Percentiles rank a stretch among this genome's conserved stretches.
These are phyloP conservation scores for Trichophyton mentagrophytes DNA, from an alignment of 2,329 filamentous ascomycete species.

Conservation along the genomic window DNA sequence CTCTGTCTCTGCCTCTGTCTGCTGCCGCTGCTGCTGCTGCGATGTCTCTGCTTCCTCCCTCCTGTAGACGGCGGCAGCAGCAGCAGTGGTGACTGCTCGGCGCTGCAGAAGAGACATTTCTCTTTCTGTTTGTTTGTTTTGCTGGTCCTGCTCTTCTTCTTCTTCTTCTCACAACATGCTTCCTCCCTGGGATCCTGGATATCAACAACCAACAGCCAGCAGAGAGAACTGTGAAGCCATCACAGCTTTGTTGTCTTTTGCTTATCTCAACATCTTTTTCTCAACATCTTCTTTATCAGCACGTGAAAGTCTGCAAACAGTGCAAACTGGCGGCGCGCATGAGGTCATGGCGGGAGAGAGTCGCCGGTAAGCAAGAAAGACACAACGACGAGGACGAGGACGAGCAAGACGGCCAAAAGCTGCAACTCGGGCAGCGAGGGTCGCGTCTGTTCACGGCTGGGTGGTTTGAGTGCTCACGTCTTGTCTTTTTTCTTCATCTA, in stretches of 20 bases:
- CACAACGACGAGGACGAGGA: not conserved
- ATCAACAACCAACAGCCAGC: too few species aligned
- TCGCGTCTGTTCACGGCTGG: not conserved
- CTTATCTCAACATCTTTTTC: not conserved
- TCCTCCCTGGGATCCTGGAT: too few species aligned
- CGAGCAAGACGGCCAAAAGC: not conserved
- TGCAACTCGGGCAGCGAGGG: not conserved
- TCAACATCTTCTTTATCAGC: slow-evolving; percentile 20
- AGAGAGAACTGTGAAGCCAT: not conserved
- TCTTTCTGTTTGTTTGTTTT: not conserved
- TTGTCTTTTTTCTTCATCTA: not conserved
- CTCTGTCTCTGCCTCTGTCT: not conserved
- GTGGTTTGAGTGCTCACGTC: not conserved
- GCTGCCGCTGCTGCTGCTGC: too few species aligned
- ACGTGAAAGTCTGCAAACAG: slow-evolving; percentile 2
- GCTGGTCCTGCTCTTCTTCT: not conserved
- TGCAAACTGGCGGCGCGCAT: not conserved
- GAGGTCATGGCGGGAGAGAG: not conserved
- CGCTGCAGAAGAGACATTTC: slow-evolving; percentile 6
- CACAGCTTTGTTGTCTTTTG: not conserved
- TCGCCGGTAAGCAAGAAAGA: not conserved
- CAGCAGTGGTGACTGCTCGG: slow-evolving; percentile 4
- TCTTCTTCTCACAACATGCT: not conserved
- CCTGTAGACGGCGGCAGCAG: not conserved
- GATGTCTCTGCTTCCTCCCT: not conserved